These are phyloP conservation scores for Clarireedia homoeocarpa DNA, from an alignment of 2,329 filamentous ascomycete genomes.

Conservation along the genomic window DNA sequence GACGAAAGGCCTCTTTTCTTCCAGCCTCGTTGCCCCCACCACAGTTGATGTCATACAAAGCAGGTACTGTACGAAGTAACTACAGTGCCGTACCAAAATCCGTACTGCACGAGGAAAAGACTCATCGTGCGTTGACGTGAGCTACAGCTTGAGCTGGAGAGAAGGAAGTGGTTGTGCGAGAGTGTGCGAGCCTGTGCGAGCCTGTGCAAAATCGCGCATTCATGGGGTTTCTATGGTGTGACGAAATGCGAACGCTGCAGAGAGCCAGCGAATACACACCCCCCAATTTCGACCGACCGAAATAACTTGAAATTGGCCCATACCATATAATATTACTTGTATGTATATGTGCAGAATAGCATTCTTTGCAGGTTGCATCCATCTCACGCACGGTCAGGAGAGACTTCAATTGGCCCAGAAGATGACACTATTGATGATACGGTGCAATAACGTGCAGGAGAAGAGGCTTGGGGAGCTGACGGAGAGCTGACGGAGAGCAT, in stretches of 20 bases:
- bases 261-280: neutral
- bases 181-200: neutral
- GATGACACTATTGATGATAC: slow-evolving; percentile 9
- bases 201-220: neutral
- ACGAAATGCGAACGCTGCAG: neutral
- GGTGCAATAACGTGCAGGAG: slow-evolving; percentile 1
- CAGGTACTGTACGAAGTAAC: neutral
- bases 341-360: slow-evolving; percentile 2
- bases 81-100: neutral
- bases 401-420: neutral
- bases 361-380: slow-evolving; percentile 3
- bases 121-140: slow-evolving; percentile 4
- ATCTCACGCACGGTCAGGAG: neutral
- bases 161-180: neutral
- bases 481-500: slow-evolving; percentile 1
- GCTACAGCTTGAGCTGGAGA: neutral
- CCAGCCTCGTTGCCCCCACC: neutral
- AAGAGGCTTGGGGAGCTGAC: neutral
- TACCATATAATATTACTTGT: neutral
- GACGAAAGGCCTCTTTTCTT: neutral
- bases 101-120: neutral
- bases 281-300: neutral
- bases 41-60: neutral
- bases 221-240: slow-evolving; percentile 4
- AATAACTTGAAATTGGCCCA: neutral